Evolutionary conservation across 1,284 basidiomycete genomes (phyloP).

Genomic region (Trametes hirsuta): DNA sequence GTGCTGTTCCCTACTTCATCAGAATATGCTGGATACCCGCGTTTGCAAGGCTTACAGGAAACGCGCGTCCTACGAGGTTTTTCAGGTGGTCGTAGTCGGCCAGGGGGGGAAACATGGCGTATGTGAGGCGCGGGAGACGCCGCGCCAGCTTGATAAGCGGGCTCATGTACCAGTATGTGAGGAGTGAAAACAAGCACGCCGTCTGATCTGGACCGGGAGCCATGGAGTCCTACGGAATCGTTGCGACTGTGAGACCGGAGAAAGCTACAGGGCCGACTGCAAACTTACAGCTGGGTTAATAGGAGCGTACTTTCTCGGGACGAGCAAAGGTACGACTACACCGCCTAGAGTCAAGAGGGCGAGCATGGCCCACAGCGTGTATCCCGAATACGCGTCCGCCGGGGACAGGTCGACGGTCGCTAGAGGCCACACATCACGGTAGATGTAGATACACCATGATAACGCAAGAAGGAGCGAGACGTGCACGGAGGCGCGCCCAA

Average conservation of each 20-base stretch:
- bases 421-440: slow-evolving; percentile 66
- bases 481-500: background rate
- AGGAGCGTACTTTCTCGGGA: slow-evolving; percentile 46
- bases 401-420: slow-evolving; percentile 48
- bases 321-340: slow-evolving; percentile 44
- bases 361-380: slow-evolving; percentile 34
- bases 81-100: slow-evolving; percentile 50
- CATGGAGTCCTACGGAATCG: slow-evolving; percentile 39
- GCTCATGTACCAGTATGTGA: slow-evolving; percentile 59
- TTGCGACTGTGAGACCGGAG: background rate
- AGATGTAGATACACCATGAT: slow-evolving; percentile 42
- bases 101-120: slow-evolving; percentile 43
- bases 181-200: slow-evolving; percentile 57
- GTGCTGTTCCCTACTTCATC: background rate
- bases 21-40: background rate
- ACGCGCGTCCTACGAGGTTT: slow-evolving; percentile 40
- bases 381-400: slow-evolving; percentile 39
- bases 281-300: slow-evolving; percentile 31
- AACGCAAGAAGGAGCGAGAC: slow-evolving; percentile 10
- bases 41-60: slow-evolving; percentile 23
- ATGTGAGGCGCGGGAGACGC: slow-evolving; percentile 29
- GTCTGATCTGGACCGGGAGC: slow-evolving; percentile 68
- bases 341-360: slow-evolving; percentile 42
- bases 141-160: slow-evolving; percentile 33
- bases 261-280: background rate